phyloP scores from a whole-genome alignment of 768 basidiomycete genomes.

The Lyophyllum semitale region DNA sequence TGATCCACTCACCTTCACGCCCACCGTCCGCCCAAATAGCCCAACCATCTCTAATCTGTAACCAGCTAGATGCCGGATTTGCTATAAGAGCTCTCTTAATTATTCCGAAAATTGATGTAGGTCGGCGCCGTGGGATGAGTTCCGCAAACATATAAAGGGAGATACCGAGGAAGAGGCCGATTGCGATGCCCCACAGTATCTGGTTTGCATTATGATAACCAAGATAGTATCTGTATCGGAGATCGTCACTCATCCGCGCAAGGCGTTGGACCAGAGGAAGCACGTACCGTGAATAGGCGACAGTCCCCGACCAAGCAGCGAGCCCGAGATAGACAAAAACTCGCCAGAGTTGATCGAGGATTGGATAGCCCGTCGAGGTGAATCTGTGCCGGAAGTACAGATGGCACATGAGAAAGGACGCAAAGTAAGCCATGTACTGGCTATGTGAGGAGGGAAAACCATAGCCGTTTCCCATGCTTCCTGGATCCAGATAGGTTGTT shows the following conservation, averaged over 20 bases:
- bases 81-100: slow-evolving; percentile 49
- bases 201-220: slow-evolving; percentile 76
- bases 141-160: slow-evolving; percentile 58
- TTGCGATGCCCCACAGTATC: slow-evolving; percentile 71
- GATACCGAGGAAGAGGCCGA: slow-evolving; percentile 60
- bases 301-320: slow-evolving; percentile 56
- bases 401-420: slow-evolving; percentile 75
- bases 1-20: slow-evolving; percentile 66
- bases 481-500: slow-evolving; percentile 28
- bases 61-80: slow-evolving; percentile 63
- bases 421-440: slow-evolving; percentile 89
- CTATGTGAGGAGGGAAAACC: slow-evolving; percentile 90
- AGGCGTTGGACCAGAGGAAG: neutral
- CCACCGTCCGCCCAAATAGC: slow-evolving; percentile 80
- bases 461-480: slow-evolving; percentile 67
- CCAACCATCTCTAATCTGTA: slow-evolving; percentile 82
- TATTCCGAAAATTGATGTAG: slow-evolving; percentile 54
- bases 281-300: slow-evolving; percentile 78
- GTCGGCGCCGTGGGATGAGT: slow-evolving; percentile 55
- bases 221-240: slow-evolving; percentile 56
- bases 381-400: slow-evolving; percentile 71
- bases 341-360: slow-evolving; percentile 57
- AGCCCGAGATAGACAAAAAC: slow-evolving; percentile 49
- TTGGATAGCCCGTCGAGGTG: slow-evolving; percentile 45
- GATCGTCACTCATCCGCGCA: neutral